Conservation (phyloP, 1,139 yeast genomes). For the Blastobotrys indianensis region DNA sequence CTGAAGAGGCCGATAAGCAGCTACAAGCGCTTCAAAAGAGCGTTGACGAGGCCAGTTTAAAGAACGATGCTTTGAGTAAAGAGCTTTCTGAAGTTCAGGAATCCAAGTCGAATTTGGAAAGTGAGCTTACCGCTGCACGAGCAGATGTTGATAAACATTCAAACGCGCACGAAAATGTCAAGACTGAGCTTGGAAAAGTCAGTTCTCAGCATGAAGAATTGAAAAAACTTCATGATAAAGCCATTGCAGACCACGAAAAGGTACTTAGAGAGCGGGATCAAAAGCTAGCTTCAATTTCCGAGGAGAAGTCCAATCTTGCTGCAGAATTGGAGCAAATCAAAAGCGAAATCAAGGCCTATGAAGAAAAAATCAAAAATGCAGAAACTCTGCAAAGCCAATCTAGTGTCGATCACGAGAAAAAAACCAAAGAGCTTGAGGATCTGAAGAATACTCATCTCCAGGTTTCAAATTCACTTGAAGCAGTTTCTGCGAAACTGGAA, state of each 20-base stretch:
- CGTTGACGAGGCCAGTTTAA: neutral
- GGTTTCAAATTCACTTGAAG: neutral
- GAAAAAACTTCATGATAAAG: neutral
- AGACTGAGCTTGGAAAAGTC: neutral
- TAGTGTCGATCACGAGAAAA: neutral
- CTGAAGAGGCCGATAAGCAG: conserved; percentile 3
- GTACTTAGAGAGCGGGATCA: neutral
- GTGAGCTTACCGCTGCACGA: neutral
- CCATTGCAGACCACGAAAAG: neutral
- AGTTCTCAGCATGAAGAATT: neutral
- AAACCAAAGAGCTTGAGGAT: neutral
- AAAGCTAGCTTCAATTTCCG: neutral
- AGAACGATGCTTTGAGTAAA: conserved; percentile 2
- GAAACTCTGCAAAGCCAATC: neutral
- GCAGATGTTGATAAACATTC: conserved; percentile 3
- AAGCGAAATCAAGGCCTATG: conserved; percentile 6
- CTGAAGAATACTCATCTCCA: conserved; percentile 1
- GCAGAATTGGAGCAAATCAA: neutral
- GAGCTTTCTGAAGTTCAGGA: neutral
- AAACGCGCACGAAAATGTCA: conserved; percentile 2
- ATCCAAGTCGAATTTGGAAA: neutral
- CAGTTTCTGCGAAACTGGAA: neutral
- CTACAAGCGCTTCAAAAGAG: neutral
- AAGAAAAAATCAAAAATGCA: conserved; percentile 3
- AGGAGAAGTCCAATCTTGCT: neutral